Percentiles rank a stretch among this genome's conserved stretches.
These are phyloP conservation scores for Dentipellis fragilis DNA, from an alignment of 768 basidiomycete species.

Conservation along the genomic window DNA sequence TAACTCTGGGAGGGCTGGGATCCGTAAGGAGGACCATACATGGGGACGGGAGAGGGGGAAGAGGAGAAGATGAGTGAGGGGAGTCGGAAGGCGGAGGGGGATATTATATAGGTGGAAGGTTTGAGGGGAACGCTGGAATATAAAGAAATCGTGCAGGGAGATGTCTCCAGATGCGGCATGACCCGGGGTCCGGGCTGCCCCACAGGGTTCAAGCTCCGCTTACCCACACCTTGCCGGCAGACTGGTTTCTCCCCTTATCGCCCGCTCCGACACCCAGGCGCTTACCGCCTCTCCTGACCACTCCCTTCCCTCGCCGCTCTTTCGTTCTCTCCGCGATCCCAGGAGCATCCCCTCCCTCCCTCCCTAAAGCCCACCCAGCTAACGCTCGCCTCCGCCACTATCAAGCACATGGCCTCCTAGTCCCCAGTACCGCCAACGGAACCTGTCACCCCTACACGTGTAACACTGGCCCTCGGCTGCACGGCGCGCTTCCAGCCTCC, in stretches of 20 bases:
- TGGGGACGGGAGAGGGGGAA: background rate
- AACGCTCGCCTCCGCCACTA: too few species aligned
- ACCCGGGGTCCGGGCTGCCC: background rate
- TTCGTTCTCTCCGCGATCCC: background rate
- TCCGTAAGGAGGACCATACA: slow-evolving; percentile 5
- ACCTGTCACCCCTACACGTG: too few species aligned
- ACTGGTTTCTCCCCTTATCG: background rate
- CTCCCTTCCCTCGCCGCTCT: background rate
- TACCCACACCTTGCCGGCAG: background rate
- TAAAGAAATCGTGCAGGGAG: background rate
- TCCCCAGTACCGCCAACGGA: too few species aligned
- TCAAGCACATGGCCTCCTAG: too few species aligned
- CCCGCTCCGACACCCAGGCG: background rate
- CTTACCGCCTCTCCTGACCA: background rate
- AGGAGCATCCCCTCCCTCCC: background rate
- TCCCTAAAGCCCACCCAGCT: background rate
- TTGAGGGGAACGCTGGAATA: too few species aligned
- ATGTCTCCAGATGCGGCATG: background rate
- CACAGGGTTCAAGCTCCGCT: background rate
- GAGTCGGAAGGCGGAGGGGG: background rate
- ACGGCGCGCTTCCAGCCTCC: too few species aligned
- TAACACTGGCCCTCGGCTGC: too few species aligned
- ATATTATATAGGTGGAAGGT: background rate
- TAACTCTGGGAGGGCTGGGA: slow-evolving; percentile 1
- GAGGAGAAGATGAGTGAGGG: background rate